A percentile compares a stretch with the other conserved stretches of the same genome.
phyloP scores from a whole-genome alignment of 208 protist genomes.

The Porcisia hertigi region DNA sequence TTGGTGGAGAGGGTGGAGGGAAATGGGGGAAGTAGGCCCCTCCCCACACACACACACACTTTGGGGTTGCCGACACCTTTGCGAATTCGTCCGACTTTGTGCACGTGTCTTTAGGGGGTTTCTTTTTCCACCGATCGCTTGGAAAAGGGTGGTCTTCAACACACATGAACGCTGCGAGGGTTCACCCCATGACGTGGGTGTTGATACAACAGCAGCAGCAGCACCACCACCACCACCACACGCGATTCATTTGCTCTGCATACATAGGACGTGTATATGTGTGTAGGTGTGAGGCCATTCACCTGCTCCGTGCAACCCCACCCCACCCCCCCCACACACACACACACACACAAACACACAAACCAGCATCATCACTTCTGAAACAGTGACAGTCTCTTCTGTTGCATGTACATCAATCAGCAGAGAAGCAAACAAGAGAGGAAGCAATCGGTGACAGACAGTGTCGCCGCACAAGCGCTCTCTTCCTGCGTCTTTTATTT shows the following conservation, averaged over 20 bases:
- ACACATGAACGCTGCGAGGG: neutral
- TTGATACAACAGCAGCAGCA: no score
- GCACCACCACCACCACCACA: neutral
- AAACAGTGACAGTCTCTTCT: no score
- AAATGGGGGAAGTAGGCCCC: no score
- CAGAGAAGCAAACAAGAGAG: neutral
- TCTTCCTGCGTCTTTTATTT: neutral
- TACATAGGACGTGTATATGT: neutral
- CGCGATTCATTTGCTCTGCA: neutral
- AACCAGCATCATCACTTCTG: neutral
- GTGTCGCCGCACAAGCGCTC: neutral
- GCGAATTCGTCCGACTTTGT: no score
- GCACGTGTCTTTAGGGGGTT: neutral
- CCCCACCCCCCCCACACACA: neutral
- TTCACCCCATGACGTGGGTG: neutral
- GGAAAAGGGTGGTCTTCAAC: neutral
- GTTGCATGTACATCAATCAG: slow-evolving; percentile 1
- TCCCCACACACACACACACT: neutral
- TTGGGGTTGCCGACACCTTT: no score
- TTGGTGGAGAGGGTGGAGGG: no score
- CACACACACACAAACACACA: neutral
- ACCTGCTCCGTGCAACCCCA: neutral
- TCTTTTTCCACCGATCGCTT: neutral
- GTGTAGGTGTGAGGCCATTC: neutral
- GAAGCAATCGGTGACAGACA: neutral